These are phyloP conservation scores for Colletotrichum godetiae DNA, from an alignment of 2,329 filamentous ascomycete genomes.

Conservation along the genomic window DNA sequence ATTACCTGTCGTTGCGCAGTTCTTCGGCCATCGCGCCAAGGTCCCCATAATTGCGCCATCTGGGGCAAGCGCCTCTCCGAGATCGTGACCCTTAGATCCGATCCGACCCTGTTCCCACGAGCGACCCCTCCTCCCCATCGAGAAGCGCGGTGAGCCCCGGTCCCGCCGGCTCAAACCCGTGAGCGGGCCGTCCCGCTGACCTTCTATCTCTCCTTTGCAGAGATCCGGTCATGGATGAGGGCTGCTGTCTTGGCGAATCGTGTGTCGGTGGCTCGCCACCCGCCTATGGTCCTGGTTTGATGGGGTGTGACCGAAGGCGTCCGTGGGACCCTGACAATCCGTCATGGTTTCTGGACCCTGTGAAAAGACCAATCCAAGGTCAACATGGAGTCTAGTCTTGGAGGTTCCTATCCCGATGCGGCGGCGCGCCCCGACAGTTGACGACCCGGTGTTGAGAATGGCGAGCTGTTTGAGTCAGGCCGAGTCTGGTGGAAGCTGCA, in stretches of 20 bases:
- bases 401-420: not conserved
- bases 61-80: conserved; percentile 10
- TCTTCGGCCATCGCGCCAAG: conserved; percentile 5
- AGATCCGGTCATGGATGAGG: not conserved
- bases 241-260: not conserved
- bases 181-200: conserved; percentile 24
- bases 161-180: not conserved
- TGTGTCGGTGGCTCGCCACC: not conserved
- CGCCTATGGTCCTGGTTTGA: not conserved
- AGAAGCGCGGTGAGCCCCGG: not conserved
- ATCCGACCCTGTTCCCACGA: conserved; percentile 7
- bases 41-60: conserved; percentile 30
- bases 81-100: conserved; percentile 19
- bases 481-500: too few relatives aligned
- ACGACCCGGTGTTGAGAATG: too few relatives aligned
- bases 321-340: not conserved
- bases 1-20: not conserved
- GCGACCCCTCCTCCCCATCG: not conserved
- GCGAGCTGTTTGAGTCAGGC: too few relatives aligned
- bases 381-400: not conserved
- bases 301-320: not conserved
- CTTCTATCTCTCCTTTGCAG: not conserved
- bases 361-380: not conserved
- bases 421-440: too few relatives aligned
- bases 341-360: not conserved